Evolutionary conservation across 805 yeast genomes (phyloP), one percentile per base, ranked within the genome.

Genomic region (Candida michaelii): DNA sequence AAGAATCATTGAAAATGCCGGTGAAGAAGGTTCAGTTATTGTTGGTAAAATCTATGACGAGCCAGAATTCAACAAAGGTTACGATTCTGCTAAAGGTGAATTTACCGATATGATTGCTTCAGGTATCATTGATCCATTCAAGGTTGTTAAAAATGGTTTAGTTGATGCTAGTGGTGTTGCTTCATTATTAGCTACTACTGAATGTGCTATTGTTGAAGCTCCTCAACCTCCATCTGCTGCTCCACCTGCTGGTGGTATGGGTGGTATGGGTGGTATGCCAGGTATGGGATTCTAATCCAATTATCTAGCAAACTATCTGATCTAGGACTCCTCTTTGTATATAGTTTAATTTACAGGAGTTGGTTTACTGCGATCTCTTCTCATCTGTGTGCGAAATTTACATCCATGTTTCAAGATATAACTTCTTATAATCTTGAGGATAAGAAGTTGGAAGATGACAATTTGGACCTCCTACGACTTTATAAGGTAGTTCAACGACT

Each of bases 91-190:
- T 49, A 88, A 87, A 69, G 93, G 96, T 55, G 89, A 88, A 71
- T 88, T 80, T 75, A 89, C 93, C 50, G 96, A 93, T 66, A 89
- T 93, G 97, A 82, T 91, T 57, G 88, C 88, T 52, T 83, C 93
- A 46, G 99, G 99, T 77, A 91, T 93, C 71, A 89, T 91, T 59
- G 99, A 93, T 70, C 99, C 99, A 55, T 89, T 91, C 80, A 91
- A 89, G 80, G 98, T 91, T 54, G 97, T 93, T 47, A 88, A 93
- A 76, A 83, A 88, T 58, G 97, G 98, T 49, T 76, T 93, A 60
- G 88, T 88, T 44, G 98, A 93, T 60, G 98, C 99, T 48, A 79
- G 95, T 39, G 96, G 98, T 74, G 97, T 93, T 50, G 98, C 99
- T 36, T 89, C 97, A 23, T 76, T 93, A 65, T 78, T 93, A 66